A percentile compares a stretch with the other conserved stretches of the same genome.
Evolutionary conservation across 176 grass and related monocot species (phyloP).

Genomic region (Thalia dealbata): DNA sequence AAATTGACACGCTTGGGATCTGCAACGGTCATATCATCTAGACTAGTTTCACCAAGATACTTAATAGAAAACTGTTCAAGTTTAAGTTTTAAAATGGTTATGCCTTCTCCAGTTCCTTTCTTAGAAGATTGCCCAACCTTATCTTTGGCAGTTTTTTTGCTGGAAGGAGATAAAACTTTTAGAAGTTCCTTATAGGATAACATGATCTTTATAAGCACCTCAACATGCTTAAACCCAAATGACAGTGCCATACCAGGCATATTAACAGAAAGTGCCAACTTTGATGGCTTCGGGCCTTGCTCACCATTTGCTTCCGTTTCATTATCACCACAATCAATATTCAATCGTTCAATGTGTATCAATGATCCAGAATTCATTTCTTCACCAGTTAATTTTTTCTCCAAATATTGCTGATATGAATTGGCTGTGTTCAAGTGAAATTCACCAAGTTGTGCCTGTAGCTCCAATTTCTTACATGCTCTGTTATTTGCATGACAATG

Average conservation of each 20-base stretch:
- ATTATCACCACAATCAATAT: constrained; percentile 57
- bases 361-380: constrained; percentile 36
- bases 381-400: constrained; percentile 28
- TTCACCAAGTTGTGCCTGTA: constrained; percentile 50
- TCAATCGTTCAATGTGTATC: constrained; percentile 40
- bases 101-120: constrained; percentile 41
- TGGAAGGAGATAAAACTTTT: constrained; percentile 48
- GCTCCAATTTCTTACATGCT: constrained; percentile 42
- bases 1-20: constrained; percentile 94
- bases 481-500: constrained; percentile 58
- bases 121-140: constrained; percentile 28
- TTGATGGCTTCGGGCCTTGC: constrained; percentile 22
- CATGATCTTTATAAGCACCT: constrained; percentile 54
- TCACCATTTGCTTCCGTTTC: constrained; percentile 37
- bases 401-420: constrained; percentile 36
- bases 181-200: constrained; percentile 68
- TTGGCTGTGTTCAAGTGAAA: constrained; percentile 43
- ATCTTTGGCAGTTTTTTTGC: constrained; percentile 41
- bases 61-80: constrained; percentile 50
- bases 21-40: constrained; percentile 71
- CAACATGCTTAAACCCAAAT: constrained; percentile 58
- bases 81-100: constrained; percentile 53
- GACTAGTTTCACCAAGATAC: constrained; percentile 59
- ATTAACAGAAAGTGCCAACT: constrained; percentile 34
- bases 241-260: constrained; percentile 55